Base-by-base conservation (phyloP, 2,329 filamentous ascomycete genomes). In the Tothia fuscella region DNA sequence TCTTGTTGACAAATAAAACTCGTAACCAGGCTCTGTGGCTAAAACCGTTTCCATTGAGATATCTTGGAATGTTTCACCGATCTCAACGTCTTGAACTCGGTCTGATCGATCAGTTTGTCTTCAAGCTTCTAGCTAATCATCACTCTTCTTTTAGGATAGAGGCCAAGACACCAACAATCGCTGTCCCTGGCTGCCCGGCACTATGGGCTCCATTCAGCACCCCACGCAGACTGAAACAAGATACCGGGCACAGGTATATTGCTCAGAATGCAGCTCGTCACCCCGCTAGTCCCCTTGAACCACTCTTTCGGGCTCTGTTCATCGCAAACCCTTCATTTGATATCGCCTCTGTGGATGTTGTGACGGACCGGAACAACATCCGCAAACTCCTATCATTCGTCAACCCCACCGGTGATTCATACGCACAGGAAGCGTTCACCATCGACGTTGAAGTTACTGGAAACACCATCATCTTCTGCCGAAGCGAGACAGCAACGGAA, bases 341-440 rank as follows among this genome's bases (percentile, higher is more conserved):
- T 39, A 51, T 70, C 13, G 21, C 48, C 19, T 30, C 49, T 0
- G 46, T 64, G 35, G 61, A 70, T 47, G 43, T 71, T 9, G 54
- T 71, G 16, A 65, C 60, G 3, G 67, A 70, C 47, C 53, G 65
- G 22, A 68, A 67, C 51, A 69, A 65, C 38, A 59, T 71, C 38
- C 63, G 66, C 22, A 71, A 71, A 50, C 62, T 71, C 16, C 55
- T 71, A 2, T 55, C 56, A 2, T 68, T 71, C 45, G 46, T 68
- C 37, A 52, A 61, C 25, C 56, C 57, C 1, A 38, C 14, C 5
- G 45, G 49, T 2, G 42, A 33, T 19, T 52, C 43, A 30, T 46
- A 55, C 24, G 45, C 47, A 13, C 48, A 53, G 9, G 53, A 63
- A 12, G 7, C 51, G 4, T 70, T 70, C 46, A 57, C 53, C n/a